Conservation (phyloP, 116 monocot species). For the Posidonia oceanica region DNA sequence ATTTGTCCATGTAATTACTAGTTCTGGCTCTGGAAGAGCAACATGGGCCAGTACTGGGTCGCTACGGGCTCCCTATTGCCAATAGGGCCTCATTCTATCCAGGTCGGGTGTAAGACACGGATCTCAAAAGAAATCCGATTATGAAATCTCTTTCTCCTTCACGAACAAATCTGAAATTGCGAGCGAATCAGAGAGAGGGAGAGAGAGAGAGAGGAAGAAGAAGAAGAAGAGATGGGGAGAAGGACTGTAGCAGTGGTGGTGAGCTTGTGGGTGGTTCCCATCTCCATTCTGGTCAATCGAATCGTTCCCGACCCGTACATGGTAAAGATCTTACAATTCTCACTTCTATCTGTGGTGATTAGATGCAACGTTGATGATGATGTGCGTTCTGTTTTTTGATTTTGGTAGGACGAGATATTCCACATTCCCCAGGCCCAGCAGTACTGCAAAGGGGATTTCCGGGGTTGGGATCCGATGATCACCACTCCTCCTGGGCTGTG, state of each 20-base stretch:
- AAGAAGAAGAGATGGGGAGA: conserved; percentile 43
- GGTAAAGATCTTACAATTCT: conserved; percentile 18
- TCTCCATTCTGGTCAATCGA: conserved; percentile 51
- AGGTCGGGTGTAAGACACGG: no score
- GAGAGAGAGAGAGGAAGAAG: not conserved
- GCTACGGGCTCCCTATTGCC: no score
- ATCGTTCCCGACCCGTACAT: conserved; percentile 85
- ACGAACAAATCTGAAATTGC: not conserved
- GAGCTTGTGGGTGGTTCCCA: conserved; percentile 55
- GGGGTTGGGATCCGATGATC: conserved; percentile 96
- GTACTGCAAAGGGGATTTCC: conserved; percentile 74
- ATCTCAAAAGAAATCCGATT: no score
- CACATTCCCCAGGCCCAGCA: conserved; percentile 78
- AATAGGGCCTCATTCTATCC: no score
- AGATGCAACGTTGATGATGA: not conserved
- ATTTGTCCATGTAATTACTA: not conserved
- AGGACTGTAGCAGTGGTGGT: conserved; percentile 35
- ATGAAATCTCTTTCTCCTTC: not conserved
- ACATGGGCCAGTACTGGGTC: no score
- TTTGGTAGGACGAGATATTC: conserved; percentile 88
- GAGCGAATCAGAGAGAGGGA: not conserved
- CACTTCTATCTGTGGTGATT: not conserved
- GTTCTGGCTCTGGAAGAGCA: no score
- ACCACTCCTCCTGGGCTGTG: conserved; percentile 96
- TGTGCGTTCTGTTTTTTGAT: not conserved